Percentiles rank a stretch among this genome's conserved stretches.
Conservation (phyloP, 1,284 basidiomycete species). For the Marasmius tenuissimus region DNA sequence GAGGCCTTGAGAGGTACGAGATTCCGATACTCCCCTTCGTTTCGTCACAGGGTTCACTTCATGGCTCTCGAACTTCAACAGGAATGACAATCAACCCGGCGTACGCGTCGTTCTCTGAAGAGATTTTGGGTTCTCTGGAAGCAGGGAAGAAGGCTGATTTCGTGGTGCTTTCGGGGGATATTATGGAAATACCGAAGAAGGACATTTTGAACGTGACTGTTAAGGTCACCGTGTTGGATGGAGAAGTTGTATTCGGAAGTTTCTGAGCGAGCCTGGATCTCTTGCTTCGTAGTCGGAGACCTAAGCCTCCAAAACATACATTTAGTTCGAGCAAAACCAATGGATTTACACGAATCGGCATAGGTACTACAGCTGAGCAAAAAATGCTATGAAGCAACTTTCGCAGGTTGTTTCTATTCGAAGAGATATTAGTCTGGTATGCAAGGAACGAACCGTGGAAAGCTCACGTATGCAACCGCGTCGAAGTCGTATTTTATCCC, state of each 20-base stretch:
- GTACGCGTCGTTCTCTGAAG: slow-evolving; percentile 82
- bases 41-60: slow-evolving; percentile 48
- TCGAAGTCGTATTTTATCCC: slow-evolving; percentile 93
- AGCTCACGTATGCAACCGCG: slow-evolving; percentile 66
- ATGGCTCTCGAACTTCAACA: slow-evolving; percentile 72
- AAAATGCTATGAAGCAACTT: not conserved
- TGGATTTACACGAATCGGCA: too few species aligned
- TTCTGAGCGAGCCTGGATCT: not conserved
- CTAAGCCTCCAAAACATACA: too few species aligned
- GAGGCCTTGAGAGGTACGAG: slow-evolving; percentile 37
- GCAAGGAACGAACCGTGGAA: not conserved
- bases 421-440: not conserved
- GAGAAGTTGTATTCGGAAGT: slow-evolving; percentile 65
- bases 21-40: slow-evolving; percentile 29
- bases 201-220: slow-evolving; percentile 41
- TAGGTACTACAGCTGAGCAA: not conserved
- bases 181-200: slow-evolving; percentile 62
- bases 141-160: slow-evolving; percentile 85
- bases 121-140: slow-evolving; percentile 65
- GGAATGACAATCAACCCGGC: slow-evolving; percentile 89
- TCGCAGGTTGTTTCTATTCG: not conserved
- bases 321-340: too few species aligned
- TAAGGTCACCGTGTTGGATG: slow-evolving; percentile 57
- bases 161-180: slow-evolving; percentile 77
- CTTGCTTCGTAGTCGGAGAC: not conserved